Base-by-base conservation (phyloP, 768 basidiomycete genomes). In the Exsudoporus frostii region DNA sequence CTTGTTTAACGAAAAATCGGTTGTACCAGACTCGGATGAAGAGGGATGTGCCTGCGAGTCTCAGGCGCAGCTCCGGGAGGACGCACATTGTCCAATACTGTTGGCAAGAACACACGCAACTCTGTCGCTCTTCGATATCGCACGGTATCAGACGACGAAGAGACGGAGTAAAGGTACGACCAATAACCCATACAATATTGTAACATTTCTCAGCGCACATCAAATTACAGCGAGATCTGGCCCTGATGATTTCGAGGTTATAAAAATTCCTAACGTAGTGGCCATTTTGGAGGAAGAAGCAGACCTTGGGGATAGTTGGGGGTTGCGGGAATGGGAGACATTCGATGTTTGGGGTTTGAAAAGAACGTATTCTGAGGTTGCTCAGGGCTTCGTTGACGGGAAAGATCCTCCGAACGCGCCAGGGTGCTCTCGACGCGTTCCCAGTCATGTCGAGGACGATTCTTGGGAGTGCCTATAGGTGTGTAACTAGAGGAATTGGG, bases 291-390 rank as follows among this genome's bases (percentile, higher is more conserved):
- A 62, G 32, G 55, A 47, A 54, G 50, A 39, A 3, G n/a, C 24
- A 1, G 48, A 45, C 5, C 22, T 50, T 14, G 55, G 43, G 14
- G 42, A 54, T 45, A 7, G 19, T 29, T 61, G 53, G 48, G 32
- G 25, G 15, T 27, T 46, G 25, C 33, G 42, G 2, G 65, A 54
- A n/a, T 67, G 66, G 66, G 65, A 65, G 32, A 57, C 53, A 29
- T 17, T 70, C 7, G 60, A 65, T 20, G 45, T n/a, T 10, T n/a
- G 24, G 9, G 42, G 25, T n/a, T 43, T 51, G 43, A 57, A 51
- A 52, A 59, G 52, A 34, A 54, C 55, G 15, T 68, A 67, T 47
- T 63, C 63, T 0, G 65, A 70, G 45, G 68, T 56, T 20, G 58
- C 47, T 25, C 65, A 8, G n/a, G 52, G 51, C 5, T 36, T 54